Percentiles rank a stretch among this genome's conserved stretches.
Evolutionary conservation across 306 rosid genomes (phyloP).

Genomic region (Castanopsis chinensis): DNA sequence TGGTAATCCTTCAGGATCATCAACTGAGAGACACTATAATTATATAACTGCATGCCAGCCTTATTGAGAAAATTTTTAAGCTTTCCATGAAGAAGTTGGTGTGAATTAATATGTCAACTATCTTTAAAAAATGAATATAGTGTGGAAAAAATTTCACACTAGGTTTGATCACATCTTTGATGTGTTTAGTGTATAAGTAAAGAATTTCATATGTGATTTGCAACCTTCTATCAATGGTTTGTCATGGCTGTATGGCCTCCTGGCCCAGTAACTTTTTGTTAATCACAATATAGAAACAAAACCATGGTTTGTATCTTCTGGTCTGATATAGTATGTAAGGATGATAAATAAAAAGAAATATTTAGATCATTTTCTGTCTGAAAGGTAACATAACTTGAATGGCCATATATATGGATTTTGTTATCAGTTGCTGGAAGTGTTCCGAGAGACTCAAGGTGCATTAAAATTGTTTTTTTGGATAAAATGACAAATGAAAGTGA

Average conservation of each 20-base stretch:
- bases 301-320: neutral
- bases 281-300: neutral
- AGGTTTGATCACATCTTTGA: neutral
- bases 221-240: neutral
- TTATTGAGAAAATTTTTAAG: neutral
- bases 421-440: no score
- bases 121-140: neutral
- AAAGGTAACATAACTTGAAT: no score
- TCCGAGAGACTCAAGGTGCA: no score
- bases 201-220: neutral
- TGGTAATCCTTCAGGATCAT: slow-evolving; percentile 20
- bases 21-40: slow-evolving; percentile 8
- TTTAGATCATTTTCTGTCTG: no score
- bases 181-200: neutral
- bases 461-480: no score
- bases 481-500: no score
- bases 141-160: neutral
- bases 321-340: no score
- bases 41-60: slow-evolving; percentile 14
- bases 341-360: no score
- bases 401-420: no score
- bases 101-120: neutral
- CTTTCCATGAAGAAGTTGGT: neutral
- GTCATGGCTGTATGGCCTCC: neutral
- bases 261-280: neutral